These are phyloP conservation scores for Clathrospora elynae DNA, from an alignment of 2,329 filamentous ascomycete genomes.

Conservation along the genomic window DNA sequence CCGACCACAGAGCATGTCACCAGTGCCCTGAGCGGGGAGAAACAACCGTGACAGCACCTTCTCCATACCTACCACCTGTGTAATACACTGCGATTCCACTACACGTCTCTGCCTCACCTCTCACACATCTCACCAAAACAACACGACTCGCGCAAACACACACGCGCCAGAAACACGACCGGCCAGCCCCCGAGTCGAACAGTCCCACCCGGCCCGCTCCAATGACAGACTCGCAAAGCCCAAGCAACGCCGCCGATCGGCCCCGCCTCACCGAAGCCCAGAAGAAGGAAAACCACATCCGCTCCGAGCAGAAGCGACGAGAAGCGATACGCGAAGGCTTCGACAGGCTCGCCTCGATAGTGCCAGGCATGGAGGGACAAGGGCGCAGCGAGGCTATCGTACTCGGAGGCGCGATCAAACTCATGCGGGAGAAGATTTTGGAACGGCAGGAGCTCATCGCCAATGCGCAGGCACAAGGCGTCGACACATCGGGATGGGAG, in stretches of 20 bases:
- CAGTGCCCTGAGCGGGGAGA: no score
- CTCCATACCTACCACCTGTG: background rate
- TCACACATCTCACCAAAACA: no score
- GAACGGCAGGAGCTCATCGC: constrained; percentile 46
- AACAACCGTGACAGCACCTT: background rate
- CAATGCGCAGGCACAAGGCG: constrained; percentile 44
- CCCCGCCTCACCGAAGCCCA: constrained; percentile 70
- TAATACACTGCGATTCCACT: no score
- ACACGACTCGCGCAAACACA: constrained; percentile 1
- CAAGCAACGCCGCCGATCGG: constrained; percentile 55
- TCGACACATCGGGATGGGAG: constrained; percentile 41
- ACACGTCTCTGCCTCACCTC: background rate
- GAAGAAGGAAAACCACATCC: constrained; percentile 76
- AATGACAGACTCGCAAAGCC: constrained; percentile 37
- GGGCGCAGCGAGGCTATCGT: constrained; percentile 85
- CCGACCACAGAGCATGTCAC: constrained; percentile 2
- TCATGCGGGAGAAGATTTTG: constrained; percentile 50
- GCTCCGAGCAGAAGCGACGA: constrained; percentile 69
- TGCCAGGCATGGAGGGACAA: constrained; percentile 81
- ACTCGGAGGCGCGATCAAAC: constrained; percentile 61
- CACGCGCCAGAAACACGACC: constrained; percentile 4
- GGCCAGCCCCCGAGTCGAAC: constrained; percentile 2
- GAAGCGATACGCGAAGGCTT: constrained; percentile 82
- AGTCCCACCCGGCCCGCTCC: constrained; percentile 5
- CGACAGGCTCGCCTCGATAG: constrained; percentile 77